Conservation (phyloP, 768 basidiomycete species). For the Tulasnella sp. region DNA sequence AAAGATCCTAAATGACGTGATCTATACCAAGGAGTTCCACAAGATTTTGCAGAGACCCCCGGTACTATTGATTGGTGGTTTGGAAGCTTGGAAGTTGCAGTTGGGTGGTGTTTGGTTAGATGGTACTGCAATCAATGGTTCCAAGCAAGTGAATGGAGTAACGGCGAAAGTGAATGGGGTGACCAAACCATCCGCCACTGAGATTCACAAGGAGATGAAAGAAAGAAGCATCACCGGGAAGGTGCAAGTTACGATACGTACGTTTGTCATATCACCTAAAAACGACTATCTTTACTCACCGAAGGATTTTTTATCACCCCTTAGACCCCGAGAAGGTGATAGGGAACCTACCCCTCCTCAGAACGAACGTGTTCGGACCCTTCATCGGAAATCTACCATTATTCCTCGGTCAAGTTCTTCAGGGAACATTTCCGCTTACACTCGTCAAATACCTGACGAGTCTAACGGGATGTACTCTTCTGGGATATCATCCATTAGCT, state of each 20-base stretch:
- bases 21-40: conserved; percentile 57
- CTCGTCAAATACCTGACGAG: conserved; percentile 10
- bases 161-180: neutral
- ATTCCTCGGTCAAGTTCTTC: conserved; percentile 12
- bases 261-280: too few relatives aligned
- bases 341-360: too few relatives aligned
- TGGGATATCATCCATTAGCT: neutral
- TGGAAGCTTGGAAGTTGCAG: conserved; percentile 60
- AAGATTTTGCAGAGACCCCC: conserved; percentile 63
- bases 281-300: too few relatives aligned
- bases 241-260: too few relatives aligned
- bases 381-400: neutral
- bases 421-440: conserved; percentile 16
- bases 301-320: too few relatives aligned
- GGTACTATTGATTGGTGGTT: conserved; percentile 71
- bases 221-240: too few relatives aligned
- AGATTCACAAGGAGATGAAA: too few relatives aligned
- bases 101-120: conserved; percentile 31
- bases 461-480: neutral
- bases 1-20: conserved; percentile 48
- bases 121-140: conserved; percentile 16
- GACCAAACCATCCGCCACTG: too few relatives aligned
- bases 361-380: too few relatives aligned
- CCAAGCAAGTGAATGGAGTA: neutral
- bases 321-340: too few relatives aligned